A percentile compares a stretch with the other conserved stretches of the same genome.
These are phyloP conservation scores for Alternaria metachromatica DNA, from an alignment of 2,329 filamentous ascomycete genomes.

Conservation along the genomic window DNA sequence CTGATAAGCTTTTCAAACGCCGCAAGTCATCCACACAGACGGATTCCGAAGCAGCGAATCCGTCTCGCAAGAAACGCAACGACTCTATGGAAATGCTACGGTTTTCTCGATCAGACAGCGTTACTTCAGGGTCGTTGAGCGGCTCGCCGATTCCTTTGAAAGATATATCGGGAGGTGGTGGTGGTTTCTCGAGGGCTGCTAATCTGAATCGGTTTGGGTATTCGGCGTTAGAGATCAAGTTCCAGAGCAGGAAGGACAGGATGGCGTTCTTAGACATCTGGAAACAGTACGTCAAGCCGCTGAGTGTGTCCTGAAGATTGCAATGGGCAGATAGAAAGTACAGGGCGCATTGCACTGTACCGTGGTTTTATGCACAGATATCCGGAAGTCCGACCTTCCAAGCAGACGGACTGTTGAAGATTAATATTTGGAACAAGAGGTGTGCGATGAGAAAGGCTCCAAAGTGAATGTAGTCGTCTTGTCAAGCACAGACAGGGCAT, in stretches of 20 bases:
- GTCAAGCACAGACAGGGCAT: neutral
- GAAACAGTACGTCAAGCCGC: slow-evolving; percentile 32
- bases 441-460: neutral
- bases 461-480: neutral
- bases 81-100: slow-evolving; percentile 17
- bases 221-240: slow-evolving; percentile 36
- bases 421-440: neutral
- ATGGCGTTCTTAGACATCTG: slow-evolving; percentile 37
- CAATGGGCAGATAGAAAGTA: neutral
- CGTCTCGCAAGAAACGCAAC: slow-evolving; percentile 9
- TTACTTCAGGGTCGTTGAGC: slow-evolving; percentile 19
- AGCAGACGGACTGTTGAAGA: neutral
- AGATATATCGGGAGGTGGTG: slow-evolving; percentile 13
- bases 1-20: slow-evolving; percentile 34
- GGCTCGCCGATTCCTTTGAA: slow-evolving; percentile 17
- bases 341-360: neutral
- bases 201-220: slow-evolving; percentile 40
- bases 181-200: neutral
- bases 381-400: neutral
- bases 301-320: slow-evolving; percentile 3
- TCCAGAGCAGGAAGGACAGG: slow-evolving; percentile 34
- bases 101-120: slow-evolving; percentile 16
- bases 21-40: slow-evolving; percentile 24
- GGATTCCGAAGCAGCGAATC: slow-evolving; percentile 1
- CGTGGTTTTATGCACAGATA: neutral